Conservation (phyloP, 2,329 filamentous ascomycete genomes). For the Rutstroemia sydowiana region DNA sequence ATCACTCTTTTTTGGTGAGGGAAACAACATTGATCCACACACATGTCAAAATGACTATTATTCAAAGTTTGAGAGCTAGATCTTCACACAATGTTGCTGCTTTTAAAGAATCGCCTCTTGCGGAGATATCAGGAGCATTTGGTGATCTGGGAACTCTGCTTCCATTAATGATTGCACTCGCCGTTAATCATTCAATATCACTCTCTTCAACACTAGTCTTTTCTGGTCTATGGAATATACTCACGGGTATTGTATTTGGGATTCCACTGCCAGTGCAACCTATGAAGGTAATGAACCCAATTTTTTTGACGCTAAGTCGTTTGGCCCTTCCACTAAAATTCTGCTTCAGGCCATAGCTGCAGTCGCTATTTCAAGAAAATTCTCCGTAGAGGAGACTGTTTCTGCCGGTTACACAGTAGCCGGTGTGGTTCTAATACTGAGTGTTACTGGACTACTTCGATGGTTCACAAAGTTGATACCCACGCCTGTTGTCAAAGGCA, state of each 20-base stretch:
- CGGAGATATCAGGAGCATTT: slow-evolving; percentile 81
- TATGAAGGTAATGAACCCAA: slow-evolving; percentile 47
- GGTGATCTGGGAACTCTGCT: slow-evolving; percentile 87
- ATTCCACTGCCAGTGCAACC: slow-evolving; percentile 89
- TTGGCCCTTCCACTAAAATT: too few relatives aligned
- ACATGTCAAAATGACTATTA: background rate
- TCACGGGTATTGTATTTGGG: slow-evolving; percentile 76
- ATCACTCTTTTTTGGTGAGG: background rate
- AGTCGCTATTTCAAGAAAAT: slow-evolving; percentile 67
- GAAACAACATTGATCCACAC: background rate
- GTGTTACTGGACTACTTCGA: slow-evolving; percentile 67
- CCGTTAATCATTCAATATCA: slow-evolving; percentile 69
- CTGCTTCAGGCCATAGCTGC: slow-evolving; percentile 77
- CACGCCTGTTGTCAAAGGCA: slow-evolving; percentile 84
- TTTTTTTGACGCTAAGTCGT: background rate
- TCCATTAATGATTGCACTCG: slow-evolving; percentile 80
- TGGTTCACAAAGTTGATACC: slow-evolving; percentile 64
- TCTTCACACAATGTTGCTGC: slow-evolving; percentile 46
- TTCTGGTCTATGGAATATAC: slow-evolving; percentile 77
- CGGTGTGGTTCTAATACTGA: slow-evolving; percentile 65
- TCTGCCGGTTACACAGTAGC: slow-evolving; percentile 78
- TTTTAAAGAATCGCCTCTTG: slow-evolving; percentile 47
- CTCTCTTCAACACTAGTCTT: slow-evolving; percentile 81
- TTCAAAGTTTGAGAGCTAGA: background rate
- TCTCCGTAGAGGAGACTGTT: slow-evolving; percentile 64